Conservation (phyloP, 1,284 basidiomycete species). For the Ceratobasidium sp. region DNA sequence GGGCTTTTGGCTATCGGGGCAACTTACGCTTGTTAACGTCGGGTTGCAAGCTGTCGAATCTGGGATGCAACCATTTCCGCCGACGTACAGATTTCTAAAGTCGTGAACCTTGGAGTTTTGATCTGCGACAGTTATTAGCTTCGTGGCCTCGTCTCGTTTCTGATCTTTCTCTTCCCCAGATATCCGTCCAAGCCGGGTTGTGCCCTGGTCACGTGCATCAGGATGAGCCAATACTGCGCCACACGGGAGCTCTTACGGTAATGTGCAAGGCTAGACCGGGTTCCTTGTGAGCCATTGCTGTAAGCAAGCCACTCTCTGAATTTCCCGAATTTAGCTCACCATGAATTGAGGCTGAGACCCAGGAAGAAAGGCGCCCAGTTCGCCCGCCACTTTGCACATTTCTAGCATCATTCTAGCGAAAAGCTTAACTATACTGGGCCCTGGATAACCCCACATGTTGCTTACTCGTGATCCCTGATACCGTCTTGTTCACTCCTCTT, state of each 20-base stretch:
- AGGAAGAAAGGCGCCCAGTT: conserved; percentile 32
- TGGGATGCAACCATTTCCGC: conserved; percentile 43
- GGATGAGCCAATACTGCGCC: not conserved
- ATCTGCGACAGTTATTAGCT: conserved; percentile 26
- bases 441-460: too few species aligned
- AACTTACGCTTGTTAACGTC: conserved; percentile 43
- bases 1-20: not conserved
- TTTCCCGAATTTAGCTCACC: not conserved
- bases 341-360: conserved; percentile 43
- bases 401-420: conserved; percentile 40
- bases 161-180: not conserved
- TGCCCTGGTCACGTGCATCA: conserved; percentile 6
- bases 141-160: not conserved
- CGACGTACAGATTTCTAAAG: conserved; percentile 22
- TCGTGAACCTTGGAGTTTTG: conserved; percentile 31
- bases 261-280: conserved; percentile 39
- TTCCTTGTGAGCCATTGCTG: not conserved
- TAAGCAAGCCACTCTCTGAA: too few species aligned
- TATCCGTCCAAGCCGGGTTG: not conserved
- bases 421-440: too few species aligned
- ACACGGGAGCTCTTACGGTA: conserved; percentile 17
- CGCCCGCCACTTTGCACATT: conserved; percentile 25
- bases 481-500: conserved; percentile 3
- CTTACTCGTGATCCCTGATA: conserved; percentile 12
- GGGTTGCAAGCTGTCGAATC: conserved; percentile 44